These are phyloP conservation scores for Austropuccinia psidii DNA, from an alignment of 1,284 basidiomycete species.

Conservation along the genomic window DNA sequence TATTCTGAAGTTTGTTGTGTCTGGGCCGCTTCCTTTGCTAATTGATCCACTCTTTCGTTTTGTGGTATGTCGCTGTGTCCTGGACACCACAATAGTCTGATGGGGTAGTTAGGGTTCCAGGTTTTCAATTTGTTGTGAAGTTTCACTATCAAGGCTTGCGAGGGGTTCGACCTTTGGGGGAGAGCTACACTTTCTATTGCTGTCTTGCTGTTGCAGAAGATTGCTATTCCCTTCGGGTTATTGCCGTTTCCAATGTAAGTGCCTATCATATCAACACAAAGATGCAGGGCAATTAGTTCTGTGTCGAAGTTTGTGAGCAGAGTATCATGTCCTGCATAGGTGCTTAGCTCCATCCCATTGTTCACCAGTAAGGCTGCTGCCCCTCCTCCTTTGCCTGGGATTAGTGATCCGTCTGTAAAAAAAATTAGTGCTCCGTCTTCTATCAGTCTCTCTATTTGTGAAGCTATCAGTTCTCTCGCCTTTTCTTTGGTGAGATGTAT, in stretches of 20 bases:
- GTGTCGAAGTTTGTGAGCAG: background rate
- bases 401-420: background rate
- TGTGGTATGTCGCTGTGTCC: background rate
- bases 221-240: too few species aligned
- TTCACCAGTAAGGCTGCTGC: background rate
- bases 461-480: background rate
- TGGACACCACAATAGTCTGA: constrained; percentile 4
- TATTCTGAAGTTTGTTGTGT: too few species aligned
- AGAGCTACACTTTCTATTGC: too few species aligned
- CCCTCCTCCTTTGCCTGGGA: background rate
- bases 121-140: too few species aligned
- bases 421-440: background rate
- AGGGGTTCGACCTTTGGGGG: too few species aligned
- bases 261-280: too few species aligned
- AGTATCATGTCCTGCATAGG: background rate
- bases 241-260: too few species aligned
- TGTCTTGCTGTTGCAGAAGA: too few species aligned
- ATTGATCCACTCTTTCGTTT: background rate
- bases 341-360: background rate
- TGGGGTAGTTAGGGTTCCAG: too few species aligned
- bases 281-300: background rate
- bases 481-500: background rate
- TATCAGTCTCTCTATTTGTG: background rate
- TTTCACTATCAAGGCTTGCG: too few species aligned
- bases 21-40: background rate